Conservation (phyloP, 1,139 yeast species). For the Blastobotrys arbuscula region DNA sequence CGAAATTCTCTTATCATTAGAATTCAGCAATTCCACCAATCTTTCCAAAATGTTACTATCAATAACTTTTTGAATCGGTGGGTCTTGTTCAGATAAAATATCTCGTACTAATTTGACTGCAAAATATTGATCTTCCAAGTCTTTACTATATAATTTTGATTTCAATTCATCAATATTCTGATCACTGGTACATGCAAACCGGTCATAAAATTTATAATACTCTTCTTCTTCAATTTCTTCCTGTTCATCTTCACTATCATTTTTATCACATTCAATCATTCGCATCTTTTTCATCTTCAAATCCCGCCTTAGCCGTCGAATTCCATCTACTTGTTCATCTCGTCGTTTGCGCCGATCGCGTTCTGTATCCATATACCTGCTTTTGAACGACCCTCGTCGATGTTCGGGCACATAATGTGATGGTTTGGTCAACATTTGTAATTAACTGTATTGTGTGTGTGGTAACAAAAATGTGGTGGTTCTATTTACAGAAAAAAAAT, state of each 20-base stretch:
- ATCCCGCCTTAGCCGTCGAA: constrained; percentile 2
- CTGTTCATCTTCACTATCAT: constrained; percentile 4
- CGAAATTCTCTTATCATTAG: background rate
- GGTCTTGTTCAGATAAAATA: background rate
- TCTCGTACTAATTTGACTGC: background rate
- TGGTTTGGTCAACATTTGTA: too few species aligned
- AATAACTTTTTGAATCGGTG: constrained; percentile 1
- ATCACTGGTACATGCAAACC: background rate
- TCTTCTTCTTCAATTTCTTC: background rate
- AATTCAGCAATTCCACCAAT: constrained; percentile 2
- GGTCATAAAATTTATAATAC: background rate
- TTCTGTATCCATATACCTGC: constrained; percentile 1
- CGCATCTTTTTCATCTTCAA: constrained; percentile 4
- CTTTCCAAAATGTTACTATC: background rate
- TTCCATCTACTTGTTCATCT: background rate
- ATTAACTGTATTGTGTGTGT: too few species aligned
- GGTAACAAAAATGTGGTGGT: too few species aligned
- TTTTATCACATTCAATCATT: background rate
- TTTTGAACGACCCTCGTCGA: constrained; percentile 4
- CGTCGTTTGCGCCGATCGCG: constrained; percentile 4
- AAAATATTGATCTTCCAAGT: background rate
- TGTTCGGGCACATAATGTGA: constrained; percentile 3
- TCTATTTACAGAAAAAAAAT: too few species aligned
- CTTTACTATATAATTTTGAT: background rate
- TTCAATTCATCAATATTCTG: background rate